Conservation (phyloP, 257 asterid species). For the Nemophila menziesii region DNA sequence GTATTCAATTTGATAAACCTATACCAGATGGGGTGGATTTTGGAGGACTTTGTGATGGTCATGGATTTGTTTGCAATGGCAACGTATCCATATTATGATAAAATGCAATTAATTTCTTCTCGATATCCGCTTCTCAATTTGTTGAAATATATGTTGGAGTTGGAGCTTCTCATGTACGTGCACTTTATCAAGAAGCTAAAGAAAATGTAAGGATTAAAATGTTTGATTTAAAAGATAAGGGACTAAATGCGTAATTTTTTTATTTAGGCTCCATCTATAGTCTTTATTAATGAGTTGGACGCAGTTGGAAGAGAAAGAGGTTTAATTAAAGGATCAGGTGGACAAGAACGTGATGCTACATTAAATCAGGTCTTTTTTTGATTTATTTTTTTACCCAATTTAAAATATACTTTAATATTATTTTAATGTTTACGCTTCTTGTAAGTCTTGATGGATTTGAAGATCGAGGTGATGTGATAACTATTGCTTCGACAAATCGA, state of each 20-base stretch:
- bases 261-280: slow-evolving; percentile 96
- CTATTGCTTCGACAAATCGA: slow-evolving; percentile 96
- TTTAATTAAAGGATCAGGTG: slow-evolving; percentile 82
- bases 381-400: slow-evolving; percentile 8
- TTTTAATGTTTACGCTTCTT: slow-evolving; percentile 65
- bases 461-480: slow-evolving; percentile 95
- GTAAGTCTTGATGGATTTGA: slow-evolving; percentile 95
- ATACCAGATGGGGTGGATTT: slow-evolving; percentile 82
- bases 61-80: slow-evolving; percentile 96
- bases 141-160: slow-evolving; percentile 97
- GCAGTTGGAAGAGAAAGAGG: slow-evolving; percentile 99
- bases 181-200: slow-evolving; percentile 95
- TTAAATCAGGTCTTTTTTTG: slow-evolving; percentile 66
- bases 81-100: no score
- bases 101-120: slow-evolving; percentile 95
- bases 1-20: slow-evolving; percentile 73
- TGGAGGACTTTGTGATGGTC: slow-evolving; percentile 80
- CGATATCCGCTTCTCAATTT: slow-evolving; percentile 97
- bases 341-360: slow-evolving; percentile 98
- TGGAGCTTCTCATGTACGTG: slow-evolving; percentile 97
- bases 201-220: slow-evolving; percentile 48
- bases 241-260: no score
- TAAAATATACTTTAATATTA: slow-evolving; percentile 13
- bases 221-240: no score
- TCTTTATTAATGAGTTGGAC: slow-evolving; percentile 94